Base-by-base conservation (phyloP, 1,284 basidiomycete genomes). In the Stygiomarasmius scandens region DNA sequence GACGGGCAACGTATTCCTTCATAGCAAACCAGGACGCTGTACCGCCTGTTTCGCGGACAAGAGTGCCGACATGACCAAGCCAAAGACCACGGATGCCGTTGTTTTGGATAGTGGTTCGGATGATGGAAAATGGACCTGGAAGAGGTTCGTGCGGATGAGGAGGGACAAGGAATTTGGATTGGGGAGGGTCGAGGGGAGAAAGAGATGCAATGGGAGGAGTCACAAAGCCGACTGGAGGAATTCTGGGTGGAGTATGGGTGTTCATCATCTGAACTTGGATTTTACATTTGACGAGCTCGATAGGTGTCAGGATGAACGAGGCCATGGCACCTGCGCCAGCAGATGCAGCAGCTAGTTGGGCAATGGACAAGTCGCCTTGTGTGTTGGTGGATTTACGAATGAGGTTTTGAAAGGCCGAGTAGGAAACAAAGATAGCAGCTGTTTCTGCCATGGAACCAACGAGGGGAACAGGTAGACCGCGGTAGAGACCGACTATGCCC, bases 361-460 rank as follows among this genome's bases (percentile, higher is more conserved):
- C 69, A 46, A 92, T 75, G 1, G 83, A 75, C 44, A 90, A 72
- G 25, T 76, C 71, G 23, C 73, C 63, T 25, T 69, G 66, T 25
- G 71, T 70, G 29, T 66, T 74, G 43, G 71, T 66, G 61, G 69
- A 71, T 23, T 81, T 77, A 23, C 36, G 55, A 49, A 95, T 84
- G 27, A 84, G 69, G 58, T 82, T 80, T 73, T 95, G 90, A 22
- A 92, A 78, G 67, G 91, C 87, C 58, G 88, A 89, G 71, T 96
- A 96, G 1, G 89, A 80, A 54, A 95, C 77, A 74, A 97, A 97
- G 38, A 96, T 78, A 3, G 84, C 83, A 4, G 95, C 94, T 66
- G 95, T 96, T 74, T 97, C 93, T 29, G 85, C 85, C 81, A 95
- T 94, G n/a, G 94, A 90, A 8, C 94, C 95, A 1, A 92, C 81